Conservation (phyloP, 768 basidiomycete genomes). For the button mushroom (Agaricus bisporus) region DNA sequence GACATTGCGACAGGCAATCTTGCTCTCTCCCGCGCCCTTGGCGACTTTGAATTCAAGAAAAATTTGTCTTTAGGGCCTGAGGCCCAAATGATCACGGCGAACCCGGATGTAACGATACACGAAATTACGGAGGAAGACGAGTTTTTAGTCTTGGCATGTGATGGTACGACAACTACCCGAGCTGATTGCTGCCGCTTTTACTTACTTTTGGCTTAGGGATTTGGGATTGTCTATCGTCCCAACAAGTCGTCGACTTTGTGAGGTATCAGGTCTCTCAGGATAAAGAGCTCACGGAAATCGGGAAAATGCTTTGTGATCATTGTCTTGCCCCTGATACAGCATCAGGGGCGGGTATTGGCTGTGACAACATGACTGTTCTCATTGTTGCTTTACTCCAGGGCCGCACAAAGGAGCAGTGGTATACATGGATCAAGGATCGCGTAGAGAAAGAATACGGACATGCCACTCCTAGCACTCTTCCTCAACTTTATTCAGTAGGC, state of each 20-base stretch:
- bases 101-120: conserved; percentile 88
- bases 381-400: conserved; percentile 86
- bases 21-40: conserved; percentile 89
- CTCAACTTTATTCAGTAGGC: conserved; percentile 67
- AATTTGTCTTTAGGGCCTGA: conserved; percentile 77
- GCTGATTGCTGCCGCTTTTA: not conserved
- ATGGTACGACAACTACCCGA: conserved; percentile 47
- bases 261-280: conserved; percentile 77
- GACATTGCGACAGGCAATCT: conserved; percentile 67
- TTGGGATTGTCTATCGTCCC: conserved; percentile 95
- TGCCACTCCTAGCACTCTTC: conserved; percentile 66
- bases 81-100: conserved; percentile 88
- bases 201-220: conserved; percentile 58
- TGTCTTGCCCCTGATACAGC: conserved; percentile 93
- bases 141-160: conserved; percentile 94
- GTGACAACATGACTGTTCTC: conserved; percentile 98
- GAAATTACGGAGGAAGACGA: conserved; percentile 86
- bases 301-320: conserved; percentile 85
- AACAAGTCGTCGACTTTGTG: conserved; percentile 87
- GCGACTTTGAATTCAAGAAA: conserved; percentile 99
- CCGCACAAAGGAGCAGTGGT: conserved; percentile 89
- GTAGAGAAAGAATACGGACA: conserved; percentile 74
- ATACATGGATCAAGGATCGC: conserved; percentile 79
- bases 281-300: conserved; percentile 74
- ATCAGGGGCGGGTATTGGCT: conserved; percentile 88